Evolutionary conservation across 495 filamentous ascomycete genomes (phyloP).

Genomic region (Xylona heveae): DNA sequence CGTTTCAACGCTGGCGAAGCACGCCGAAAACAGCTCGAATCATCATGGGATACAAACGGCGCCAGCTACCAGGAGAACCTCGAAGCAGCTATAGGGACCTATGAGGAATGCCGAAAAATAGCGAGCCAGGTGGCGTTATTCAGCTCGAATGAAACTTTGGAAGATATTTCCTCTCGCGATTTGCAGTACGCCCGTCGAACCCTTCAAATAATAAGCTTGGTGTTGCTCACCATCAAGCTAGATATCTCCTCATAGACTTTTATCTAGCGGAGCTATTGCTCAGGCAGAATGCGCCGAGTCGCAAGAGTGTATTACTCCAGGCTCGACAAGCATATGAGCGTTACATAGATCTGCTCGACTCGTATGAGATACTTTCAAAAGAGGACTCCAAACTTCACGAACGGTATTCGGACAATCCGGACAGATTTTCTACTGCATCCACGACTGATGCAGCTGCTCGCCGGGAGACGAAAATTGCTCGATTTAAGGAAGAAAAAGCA

Average conservation of each 20-base stretch:
- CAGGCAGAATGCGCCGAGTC: constrained; percentile 29
- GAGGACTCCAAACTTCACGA: constrained; percentile 51
- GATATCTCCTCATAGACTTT: constrained; percentile 48
- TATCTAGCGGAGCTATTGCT: constrained; percentile 45
- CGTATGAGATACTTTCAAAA: constrained; percentile 48
- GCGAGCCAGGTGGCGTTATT: constrained; percentile 56
- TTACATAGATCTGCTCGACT: constrained; percentile 54
- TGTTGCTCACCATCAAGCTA: constrained; percentile 15
- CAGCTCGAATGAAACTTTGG: constrained; percentile 73
- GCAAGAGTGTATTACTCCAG: constrained; percentile 37
- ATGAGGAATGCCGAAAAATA: constrained; percentile 50
- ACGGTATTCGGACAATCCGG: constrained; percentile 41
- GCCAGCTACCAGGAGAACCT: constrained; percentile 46
- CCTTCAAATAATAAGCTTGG: constrained; percentile 11
- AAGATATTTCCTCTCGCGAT: constrained; percentile 71
- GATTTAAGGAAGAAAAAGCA: constrained; percentile 72
- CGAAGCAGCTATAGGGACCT: constrained; percentile 37
- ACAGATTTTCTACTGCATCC: constrained; percentile 45
- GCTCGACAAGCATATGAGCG: constrained; percentile 50
- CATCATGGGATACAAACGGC: constrained; percentile 26
- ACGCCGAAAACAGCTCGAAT: constrained; percentile 27
- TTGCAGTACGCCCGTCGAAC: constrained; percentile 37
- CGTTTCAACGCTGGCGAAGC: constrained; percentile 35
- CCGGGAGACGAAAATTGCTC: constrained; percentile 63
- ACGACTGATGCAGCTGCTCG: constrained; percentile 48